phyloP scores from a whole-genome alignment of 495 filamentous ascomycete genomes.

The Acidiella bohemica region DNA sequence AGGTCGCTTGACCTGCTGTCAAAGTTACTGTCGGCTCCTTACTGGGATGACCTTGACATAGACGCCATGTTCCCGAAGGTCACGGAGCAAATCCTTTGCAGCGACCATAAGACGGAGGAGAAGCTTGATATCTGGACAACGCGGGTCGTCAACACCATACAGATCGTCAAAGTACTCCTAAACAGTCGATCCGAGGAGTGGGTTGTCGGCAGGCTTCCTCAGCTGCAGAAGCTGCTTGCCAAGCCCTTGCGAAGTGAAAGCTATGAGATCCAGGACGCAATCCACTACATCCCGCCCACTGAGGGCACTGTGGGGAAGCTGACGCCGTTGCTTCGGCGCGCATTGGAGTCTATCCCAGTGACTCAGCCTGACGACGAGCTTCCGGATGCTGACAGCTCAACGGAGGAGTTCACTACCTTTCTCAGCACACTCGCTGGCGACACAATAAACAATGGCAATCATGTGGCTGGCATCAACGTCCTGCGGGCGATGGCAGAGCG shows the following conservation, averaged over 20 bases:
- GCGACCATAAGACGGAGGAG: slow-evolving; percentile 40
- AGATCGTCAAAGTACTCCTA: slow-evolving; percentile 76
- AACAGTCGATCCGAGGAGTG: slow-evolving; percentile 79
- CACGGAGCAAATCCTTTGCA: slow-evolving; percentile 64
- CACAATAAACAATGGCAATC: slow-evolving; percentile 59
- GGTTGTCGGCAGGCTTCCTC: slow-evolving; percentile 59
- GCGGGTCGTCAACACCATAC: slow-evolving; percentile 78
- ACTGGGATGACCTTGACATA: slow-evolving; percentile 85
- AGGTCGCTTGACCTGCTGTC: slow-evolving; percentile 73
- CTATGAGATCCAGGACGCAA: slow-evolving; percentile 79
- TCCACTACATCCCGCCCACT: slow-evolving; percentile 58
- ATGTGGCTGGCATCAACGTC: slow-evolving; percentile 77
- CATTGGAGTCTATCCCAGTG: slow-evolving; percentile 72
- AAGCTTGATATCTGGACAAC: slow-evolving; percentile 50
- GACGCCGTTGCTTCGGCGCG: slow-evolving; percentile 59
- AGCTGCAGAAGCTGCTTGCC: slow-evolving; percentile 77
- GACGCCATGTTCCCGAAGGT: slow-evolving; percentile 73
- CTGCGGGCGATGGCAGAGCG: slow-evolving; percentile 80
- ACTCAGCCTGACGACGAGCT: slow-evolving; percentile 72
- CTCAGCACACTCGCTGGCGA: slow-evolving; percentile 72
- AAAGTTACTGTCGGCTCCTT: slow-evolving; percentile 72
- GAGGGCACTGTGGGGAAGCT: slow-evolving; percentile 47
- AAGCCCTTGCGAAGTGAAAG: slow-evolving; percentile 79
- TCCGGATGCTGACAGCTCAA: slow-evolving; percentile 59
- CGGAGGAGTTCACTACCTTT: slow-evolving; percentile 67